These are phyloP conservation scores for Malbranchea zuffiana DNA, from an alignment of 2,329 filamentous ascomycete species.

Conservation along the genomic window DNA sequence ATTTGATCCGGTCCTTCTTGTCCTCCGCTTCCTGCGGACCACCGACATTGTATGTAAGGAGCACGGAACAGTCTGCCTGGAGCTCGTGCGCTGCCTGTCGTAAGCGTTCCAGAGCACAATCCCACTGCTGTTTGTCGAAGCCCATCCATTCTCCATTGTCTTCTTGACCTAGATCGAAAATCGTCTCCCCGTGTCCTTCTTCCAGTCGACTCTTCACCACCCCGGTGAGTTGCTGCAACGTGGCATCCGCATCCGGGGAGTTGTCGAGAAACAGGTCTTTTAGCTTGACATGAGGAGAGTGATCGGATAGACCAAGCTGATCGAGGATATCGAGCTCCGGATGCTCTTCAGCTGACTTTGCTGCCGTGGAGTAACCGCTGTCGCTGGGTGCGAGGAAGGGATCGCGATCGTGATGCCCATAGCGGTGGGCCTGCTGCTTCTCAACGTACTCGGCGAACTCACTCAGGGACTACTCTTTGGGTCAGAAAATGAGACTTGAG, in stretches of 20 bases:
- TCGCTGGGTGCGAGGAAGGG: conserved; percentile 29
- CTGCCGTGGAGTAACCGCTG: conserved; percentile 32
- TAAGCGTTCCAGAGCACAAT: conserved; percentile 56
- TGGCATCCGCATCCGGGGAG: conserved; percentile 46
- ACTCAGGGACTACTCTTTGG: conserved; percentile 58
- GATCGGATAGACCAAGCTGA: conserved; percentile 61
- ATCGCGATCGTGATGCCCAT: conserved; percentile 15
- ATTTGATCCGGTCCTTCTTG: conserved; percentile 55
- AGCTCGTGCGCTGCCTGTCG: conserved; percentile 52
- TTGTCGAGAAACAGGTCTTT: conserved; percentile 62
- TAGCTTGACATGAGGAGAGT: conserved; percentile 47
- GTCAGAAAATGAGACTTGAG: conserved; percentile 1
- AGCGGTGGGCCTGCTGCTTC: conserved; percentile 62
- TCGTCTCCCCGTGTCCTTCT: conserved; percentile 76
- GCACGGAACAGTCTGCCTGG: conserved; percentile 64
- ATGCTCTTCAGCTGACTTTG: conserved; percentile 50
- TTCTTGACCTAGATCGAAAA: conserved; percentile 89
- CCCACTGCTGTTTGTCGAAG: conserved; percentile 65
- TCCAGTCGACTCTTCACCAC: conserved; percentile 58
- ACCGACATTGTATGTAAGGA: conserved; percentile 85
- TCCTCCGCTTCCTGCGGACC: conserved; percentile 61
- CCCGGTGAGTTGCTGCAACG: conserved; percentile 51
- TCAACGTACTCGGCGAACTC: conserved; percentile 98
- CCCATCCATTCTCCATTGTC: conserved; percentile 78
- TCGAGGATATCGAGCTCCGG: conserved; percentile 88